Evolutionary conservation across 768 basidiomycete genomes (phyloP).

Genomic region (Dacryopinax spathularia): DNA sequence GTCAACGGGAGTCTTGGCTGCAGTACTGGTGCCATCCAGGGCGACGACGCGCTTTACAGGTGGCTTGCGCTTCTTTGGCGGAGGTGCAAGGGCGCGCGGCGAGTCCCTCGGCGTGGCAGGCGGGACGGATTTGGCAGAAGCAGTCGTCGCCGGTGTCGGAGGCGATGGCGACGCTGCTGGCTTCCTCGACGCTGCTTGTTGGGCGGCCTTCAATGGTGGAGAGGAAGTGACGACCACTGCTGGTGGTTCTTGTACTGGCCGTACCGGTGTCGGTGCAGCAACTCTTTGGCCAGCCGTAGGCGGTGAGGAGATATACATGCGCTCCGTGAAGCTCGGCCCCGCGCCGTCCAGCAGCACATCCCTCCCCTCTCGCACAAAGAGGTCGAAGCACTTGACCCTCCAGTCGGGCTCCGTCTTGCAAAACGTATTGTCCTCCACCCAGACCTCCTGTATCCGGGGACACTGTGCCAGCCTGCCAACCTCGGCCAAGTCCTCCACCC

Average conservation of each 20-base stretch:
- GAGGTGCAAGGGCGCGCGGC: neutral
- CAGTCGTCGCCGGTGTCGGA: constrained; percentile 1
- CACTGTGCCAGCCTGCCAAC: constrained; percentile 67
- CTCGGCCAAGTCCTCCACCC: constrained; percentile 69
- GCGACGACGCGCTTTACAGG: constrained; percentile 68
- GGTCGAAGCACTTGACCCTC: constrained; percentile 63
- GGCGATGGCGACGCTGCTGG: too few species aligned
- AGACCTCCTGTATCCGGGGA: constrained; percentile 66
- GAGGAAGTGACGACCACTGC: constrained; percentile 26
- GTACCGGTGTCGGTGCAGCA: neutral
- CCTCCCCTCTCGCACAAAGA: constrained; percentile 76
- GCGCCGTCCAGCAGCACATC: constrained; percentile 61
- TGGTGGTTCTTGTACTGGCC: neutral
- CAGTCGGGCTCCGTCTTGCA: constrained; percentile 54
- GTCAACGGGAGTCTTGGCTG: neutral
- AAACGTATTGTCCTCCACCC: constrained; percentile 76
- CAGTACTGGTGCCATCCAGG: constrained; percentile 36
- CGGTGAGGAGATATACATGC: constrained; percentile 34
- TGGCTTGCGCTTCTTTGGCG: constrained; percentile 36
- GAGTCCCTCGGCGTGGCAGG: neutral
- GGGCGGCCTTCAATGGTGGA: constrained; percentile 30
- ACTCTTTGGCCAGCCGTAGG: neutral
- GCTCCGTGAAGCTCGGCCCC: constrained; percentile 56
- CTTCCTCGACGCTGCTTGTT: constrained; percentile 23
- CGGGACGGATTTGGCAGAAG: neutral